phyloP scores from a whole-genome alignment of 768 basidiomycete species.

The Cyclocybe aegerita region DNA sequence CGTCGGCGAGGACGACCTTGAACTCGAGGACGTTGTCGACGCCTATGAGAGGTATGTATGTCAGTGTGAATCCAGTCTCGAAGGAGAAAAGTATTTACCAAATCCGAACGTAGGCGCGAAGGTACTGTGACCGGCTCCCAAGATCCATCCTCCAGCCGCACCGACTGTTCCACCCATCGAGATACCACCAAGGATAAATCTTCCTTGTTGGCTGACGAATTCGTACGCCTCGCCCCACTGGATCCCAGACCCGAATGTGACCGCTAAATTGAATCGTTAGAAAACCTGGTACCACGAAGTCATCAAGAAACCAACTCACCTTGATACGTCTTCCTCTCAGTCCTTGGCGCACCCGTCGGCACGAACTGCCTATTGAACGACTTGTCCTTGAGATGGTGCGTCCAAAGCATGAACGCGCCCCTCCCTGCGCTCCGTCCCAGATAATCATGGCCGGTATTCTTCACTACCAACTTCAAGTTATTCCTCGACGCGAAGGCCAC shows the following conservation, averaged over 20 bases:
- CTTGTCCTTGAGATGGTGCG: slow-evolving; percentile 34
- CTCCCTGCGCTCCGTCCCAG: slow-evolving; percentile 43
- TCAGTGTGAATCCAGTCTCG: too few relatives aligned
- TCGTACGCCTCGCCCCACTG: slow-evolving; percentile 45
- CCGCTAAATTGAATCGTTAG: slow-evolving; percentile 10
- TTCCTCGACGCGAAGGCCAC: slow-evolving; percentile 34
- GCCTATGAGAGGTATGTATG: slow-evolving; percentile 11
- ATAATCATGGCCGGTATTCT: slow-evolving; percentile 42
- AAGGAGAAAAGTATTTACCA: slow-evolving; percentile 22
- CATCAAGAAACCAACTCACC: neutral
- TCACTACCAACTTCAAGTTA: slow-evolving; percentile 37
- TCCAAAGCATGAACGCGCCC: slow-evolving; percentile 40
- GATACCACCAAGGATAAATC: slow-evolving; percentile 44
- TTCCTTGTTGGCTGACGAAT: slow-evolving; percentile 34
- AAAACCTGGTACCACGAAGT: neutral
- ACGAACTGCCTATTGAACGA: slow-evolving; percentile 25
- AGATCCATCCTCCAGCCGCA: slow-evolving; percentile 47
- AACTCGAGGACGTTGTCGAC: slow-evolving; percentile 44
- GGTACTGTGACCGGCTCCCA: slow-evolving; percentile 46
- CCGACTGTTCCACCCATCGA: slow-evolving; percentile 40
- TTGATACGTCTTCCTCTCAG: slow-evolving; percentile 17
- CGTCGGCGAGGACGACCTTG: slow-evolving; percentile 37
- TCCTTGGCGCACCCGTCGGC: slow-evolving; percentile 30
- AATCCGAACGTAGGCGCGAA: slow-evolving; percentile 40
- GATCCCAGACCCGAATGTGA: slow-evolving; percentile 41